Percentiles rank a stretch among this genome's conserved stretches.
Conservation (phyloP, 371 early-diverging fungal genomes). For the Mucor saturninus region DNA sequence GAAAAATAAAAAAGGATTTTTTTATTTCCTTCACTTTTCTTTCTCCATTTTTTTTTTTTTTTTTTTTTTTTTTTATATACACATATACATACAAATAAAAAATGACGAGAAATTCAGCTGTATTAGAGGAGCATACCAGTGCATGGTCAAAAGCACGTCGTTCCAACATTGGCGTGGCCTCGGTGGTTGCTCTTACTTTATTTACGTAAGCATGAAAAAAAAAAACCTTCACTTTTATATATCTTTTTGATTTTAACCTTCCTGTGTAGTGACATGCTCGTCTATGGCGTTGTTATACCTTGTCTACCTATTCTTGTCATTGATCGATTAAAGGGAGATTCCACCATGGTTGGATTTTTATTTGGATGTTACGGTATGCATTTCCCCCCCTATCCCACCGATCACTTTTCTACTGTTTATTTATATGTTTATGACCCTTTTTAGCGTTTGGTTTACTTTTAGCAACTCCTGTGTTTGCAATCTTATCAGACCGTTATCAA, state of each 20-base stretch:
- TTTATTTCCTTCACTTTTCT: not conserved
- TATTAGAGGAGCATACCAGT: conserved; percentile 1
- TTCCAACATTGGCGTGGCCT: conserved; percentile 54
- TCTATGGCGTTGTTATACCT: conserved; percentile 86
- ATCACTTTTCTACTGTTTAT: not conserved
- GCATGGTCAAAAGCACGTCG: conserved; percentile 50
- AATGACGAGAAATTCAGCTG: not conserved
- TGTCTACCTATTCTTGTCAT: conserved; percentile 79
- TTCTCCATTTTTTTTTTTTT: not conserved
- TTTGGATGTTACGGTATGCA: conserved; percentile 78
- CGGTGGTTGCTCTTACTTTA: conserved; percentile 61
- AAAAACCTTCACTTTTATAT: no score
- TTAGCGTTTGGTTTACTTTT: conserved; percentile 74
- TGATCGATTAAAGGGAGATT: conserved; percentile 64
- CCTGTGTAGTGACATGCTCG: conserved; percentile 65
- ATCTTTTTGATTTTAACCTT: no score
- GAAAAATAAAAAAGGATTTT: not conserved
- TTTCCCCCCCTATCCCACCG: no score
- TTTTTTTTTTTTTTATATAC: not conserved
- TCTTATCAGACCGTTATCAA: conserved; percentile 74
- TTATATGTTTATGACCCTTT: conserved; percentile 3
- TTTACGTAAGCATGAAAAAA: conserved; percentile 49
- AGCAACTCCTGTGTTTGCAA: conserved; percentile 80
- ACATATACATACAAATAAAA: not conserved
- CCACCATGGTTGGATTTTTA: conserved; percentile 75